Conservation (phyloP, 805 yeast genomes). For the Kregervanrija pseudodelftensis region DNA sequence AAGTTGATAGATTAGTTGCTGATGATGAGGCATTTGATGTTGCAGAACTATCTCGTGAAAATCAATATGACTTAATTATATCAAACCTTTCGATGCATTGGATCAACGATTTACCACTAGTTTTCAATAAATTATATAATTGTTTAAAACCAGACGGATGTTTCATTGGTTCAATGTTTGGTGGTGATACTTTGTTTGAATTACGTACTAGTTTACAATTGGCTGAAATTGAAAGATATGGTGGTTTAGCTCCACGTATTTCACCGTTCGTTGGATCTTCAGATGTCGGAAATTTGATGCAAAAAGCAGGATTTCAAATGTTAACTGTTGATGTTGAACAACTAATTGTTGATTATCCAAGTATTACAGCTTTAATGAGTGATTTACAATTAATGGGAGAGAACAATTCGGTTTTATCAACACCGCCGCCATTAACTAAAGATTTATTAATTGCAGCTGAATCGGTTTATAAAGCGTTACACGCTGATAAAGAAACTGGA, state of each 20-base stretch:
- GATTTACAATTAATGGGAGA: slow-evolving; percentile 84
- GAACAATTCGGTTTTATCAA: slow-evolving; percentile 46
- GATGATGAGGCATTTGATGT: slow-evolving; percentile 63
- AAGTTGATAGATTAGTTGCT: slow-evolving; percentile 43
- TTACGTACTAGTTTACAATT: slow-evolving; percentile 71
- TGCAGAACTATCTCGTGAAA: slow-evolving; percentile 31
- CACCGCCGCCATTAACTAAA: slow-evolving; percentile 38
- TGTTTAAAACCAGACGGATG: slow-evolving; percentile 74
- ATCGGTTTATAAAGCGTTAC: slow-evolving; percentile 63
- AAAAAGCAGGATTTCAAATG: slow-evolving; percentile 70
- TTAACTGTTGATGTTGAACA: slow-evolving; percentile 82
- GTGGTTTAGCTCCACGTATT: slow-evolving; percentile 75
- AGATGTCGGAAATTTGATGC: slow-evolving; percentile 68
- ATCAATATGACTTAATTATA: slow-evolving; percentile 58
- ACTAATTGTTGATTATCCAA: slow-evolving; percentile 72
- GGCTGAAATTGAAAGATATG: slow-evolving; percentile 73
- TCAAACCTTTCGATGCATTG: slow-evolving; percentile 74
- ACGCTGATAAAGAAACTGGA: slow-evolving; percentile 48
- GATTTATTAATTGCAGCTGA: slow-evolving; percentile 71
- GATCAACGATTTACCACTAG: slow-evolving; percentile 77
- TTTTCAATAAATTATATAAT: slow-evolving; percentile 46
- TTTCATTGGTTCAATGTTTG: slow-evolving; percentile 73
- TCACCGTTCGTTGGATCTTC: slow-evolving; percentile 75
- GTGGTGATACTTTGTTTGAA: slow-evolving; percentile 82
- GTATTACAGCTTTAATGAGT: slow-evolving; percentile 54